Conservation (phyloP, 192 early-diverging fungal species). For the Geosiphon pyriformis region DNA sequence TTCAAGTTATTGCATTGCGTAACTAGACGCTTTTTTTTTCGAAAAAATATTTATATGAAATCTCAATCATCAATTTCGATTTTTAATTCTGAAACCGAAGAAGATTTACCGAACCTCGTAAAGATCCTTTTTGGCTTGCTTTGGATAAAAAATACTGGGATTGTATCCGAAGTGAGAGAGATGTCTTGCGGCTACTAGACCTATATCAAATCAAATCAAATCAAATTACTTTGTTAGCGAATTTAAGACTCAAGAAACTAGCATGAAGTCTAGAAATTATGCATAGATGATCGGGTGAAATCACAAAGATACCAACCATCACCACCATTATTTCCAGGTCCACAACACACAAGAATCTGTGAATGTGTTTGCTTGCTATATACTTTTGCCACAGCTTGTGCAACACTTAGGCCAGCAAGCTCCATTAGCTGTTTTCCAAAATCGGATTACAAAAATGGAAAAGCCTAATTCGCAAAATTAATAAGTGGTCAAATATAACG, state of each 20-base stretch:
- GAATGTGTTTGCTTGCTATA: slow-evolving; percentile 49
- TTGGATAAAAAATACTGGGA: slow-evolving; percentile 78
- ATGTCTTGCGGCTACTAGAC: slow-evolving; percentile 90
- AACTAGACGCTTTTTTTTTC: slow-evolving; percentile 47
- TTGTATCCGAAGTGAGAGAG: slow-evolving; percentile 84
- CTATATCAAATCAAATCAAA: slow-evolving; percentile 28
- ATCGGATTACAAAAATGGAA: neutral
- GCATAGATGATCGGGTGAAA: neutral
- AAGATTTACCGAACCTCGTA: slow-evolving; percentile 42
- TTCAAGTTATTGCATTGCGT: slow-evolving; percentile 65
- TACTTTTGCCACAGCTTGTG: slow-evolving; percentile 71
- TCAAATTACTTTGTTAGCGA: neutral
- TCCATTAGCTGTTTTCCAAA: neutral
- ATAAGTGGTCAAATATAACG: slow-evolving; percentile 47
- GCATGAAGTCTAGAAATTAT: no score
- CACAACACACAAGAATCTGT: slow-evolving; percentile 65
- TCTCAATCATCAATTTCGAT: neutral
- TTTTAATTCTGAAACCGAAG: neutral
- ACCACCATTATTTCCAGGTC: slow-evolving; percentile 95
- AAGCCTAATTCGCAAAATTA: neutral
- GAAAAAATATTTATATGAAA: neutral
- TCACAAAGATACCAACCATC: slow-evolving; percentile 56
- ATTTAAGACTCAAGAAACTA: no score
- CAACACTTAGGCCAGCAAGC: slow-evolving; percentile 86
- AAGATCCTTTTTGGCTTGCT: slow-evolving; percentile 66